Conservation (phyloP, 2,329 filamentous ascomycete species). For the Aspergillus terreus region DNA sequence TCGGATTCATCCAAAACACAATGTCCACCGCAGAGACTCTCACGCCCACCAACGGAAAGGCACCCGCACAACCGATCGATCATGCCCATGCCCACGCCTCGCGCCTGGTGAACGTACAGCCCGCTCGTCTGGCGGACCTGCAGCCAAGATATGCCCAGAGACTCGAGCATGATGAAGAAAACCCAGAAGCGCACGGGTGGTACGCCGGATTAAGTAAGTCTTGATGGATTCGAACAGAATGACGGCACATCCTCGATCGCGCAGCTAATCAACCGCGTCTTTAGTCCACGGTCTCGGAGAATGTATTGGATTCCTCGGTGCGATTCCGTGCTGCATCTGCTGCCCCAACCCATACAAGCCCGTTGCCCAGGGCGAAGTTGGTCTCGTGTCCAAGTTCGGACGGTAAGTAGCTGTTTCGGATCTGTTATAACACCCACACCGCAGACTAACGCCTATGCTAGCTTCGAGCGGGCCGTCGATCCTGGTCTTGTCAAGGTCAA, state of each 20-base stretch:
- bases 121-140: slow-evolving; percentile 76
- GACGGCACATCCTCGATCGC: background rate
- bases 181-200: slow-evolving; percentile 75
- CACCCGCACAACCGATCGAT: slow-evolving; percentile 19
- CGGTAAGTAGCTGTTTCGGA: slow-evolving; percentile 31
- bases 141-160: slow-evolving; percentile 75
- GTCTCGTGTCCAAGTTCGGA: slow-evolving; percentile 92
- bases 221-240: background rate
- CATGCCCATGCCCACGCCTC: slow-evolving; percentile 27
- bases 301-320: slow-evolving; percentile 73
- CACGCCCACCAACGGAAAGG: slow-evolving; percentile 30
- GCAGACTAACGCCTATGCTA: slow-evolving; percentile 27
- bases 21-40: slow-evolving; percentile 27
- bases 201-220: slow-evolving; percentile 81
- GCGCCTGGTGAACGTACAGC: slow-evolving; percentile 67
- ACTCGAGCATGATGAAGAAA: slow-evolving; percentile 57
- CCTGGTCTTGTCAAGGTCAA: slow-evolving; percentile 97
- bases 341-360: slow-evolving; percentile 96
- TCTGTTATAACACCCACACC: background rate
- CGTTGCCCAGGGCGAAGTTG: slow-evolving; percentile 89
- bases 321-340: slow-evolving; percentile 84
- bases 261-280: slow-evolving; percentile 6
- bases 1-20: background rate
- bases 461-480: slow-evolving; percentile 91
- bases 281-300: slow-evolving; percentile 70